Evolutionary conservation across 73 alveolate species (phyloP).

Genomic region (Tetrahymena malaccensis): DNA sequence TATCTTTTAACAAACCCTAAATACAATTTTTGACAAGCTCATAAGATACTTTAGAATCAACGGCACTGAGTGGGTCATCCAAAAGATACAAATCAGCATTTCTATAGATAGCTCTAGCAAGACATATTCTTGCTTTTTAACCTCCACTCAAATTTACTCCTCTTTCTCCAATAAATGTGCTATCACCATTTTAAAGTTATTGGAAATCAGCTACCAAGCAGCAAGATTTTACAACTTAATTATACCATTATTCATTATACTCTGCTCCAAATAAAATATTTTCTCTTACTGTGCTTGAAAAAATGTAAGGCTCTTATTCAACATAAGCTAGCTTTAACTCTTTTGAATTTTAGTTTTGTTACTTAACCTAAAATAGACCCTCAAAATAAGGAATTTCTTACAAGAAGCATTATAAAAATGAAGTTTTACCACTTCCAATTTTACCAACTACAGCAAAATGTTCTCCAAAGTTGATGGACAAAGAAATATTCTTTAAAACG

Average conservation of each 20-base stretch:
- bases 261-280: background rate
- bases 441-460: constrained; percentile 89
- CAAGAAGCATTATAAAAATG: constrained; percentile 59
- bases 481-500: constrained; percentile 49
- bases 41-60: constrained; percentile 83
- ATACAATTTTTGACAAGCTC: constrained; percentile 66
- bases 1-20: constrained; percentile 56
- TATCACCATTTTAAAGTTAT: constrained; percentile 76
- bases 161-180: constrained; percentile 90
- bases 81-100: constrained; percentile 69
- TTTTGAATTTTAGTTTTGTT: background rate
- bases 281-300: constrained; percentile 26
- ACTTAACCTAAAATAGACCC: background rate
- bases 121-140: constrained; percentile 83
- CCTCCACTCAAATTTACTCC: constrained; percentile 94
- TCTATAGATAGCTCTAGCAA: constrained; percentile 91
- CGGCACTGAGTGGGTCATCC: constrained; percentile 92
- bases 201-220: constrained; percentile 66
- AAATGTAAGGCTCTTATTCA: constrained; percentile 43
- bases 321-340: constrained; percentile 24
- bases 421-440: constrained; percentile 94
- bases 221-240: background rate
- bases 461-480: constrained; percentile 60
- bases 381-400: constrained; percentile 22
- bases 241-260: background rate